A percentile compares a stretch with the other conserved stretches of the same genome.
Evolutionary conservation across 148 eudicot genomes (phyloP).

Genomic region (Silene uniflora): DNA sequence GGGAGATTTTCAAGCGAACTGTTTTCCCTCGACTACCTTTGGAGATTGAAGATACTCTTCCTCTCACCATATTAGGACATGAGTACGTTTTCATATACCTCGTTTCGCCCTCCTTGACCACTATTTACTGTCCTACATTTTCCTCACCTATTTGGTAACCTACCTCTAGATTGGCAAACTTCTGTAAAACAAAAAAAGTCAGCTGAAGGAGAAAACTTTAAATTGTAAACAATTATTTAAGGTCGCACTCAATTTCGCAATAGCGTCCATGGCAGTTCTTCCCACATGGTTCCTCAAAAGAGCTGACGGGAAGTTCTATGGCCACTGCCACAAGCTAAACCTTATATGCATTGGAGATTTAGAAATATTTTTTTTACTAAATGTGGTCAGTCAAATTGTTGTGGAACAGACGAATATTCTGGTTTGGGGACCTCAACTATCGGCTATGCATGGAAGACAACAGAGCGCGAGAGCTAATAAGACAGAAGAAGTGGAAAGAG

Average conservation of each 20-base stretch:
- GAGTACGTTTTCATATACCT: slow-evolving; percentile 38
- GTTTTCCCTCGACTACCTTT: slow-evolving; percentile 40
- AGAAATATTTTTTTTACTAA: neutral
- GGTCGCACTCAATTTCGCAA: too few species aligned
- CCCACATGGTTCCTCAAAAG: too few species aligned
- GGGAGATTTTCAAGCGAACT: slow-evolving; percentile 57
- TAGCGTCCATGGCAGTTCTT: too few species aligned
- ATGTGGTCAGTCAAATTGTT: neutral
- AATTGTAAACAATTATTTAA: too few species aligned
- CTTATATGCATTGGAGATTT: too few species aligned
- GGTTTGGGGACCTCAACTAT: slow-evolving; percentile 92
- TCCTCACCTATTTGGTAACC: too few species aligned
- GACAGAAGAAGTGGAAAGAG: slow-evolving; percentile 68
- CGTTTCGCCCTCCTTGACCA: neutral
- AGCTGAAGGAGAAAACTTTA: too few species aligned
- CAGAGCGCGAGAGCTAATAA: slow-evolving; percentile 50
- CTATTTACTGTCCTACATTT: neutral
- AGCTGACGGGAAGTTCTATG: too few species aligned
- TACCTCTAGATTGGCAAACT: too few species aligned
- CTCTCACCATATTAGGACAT: slow-evolving; percentile 45
- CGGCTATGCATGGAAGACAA: slow-evolving; percentile 52
- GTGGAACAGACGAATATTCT: slow-evolving; percentile 47
- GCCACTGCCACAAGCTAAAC: too few species aligned
- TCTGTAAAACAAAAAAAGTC: too few species aligned
- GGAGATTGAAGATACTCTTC: slow-evolving; percentile 33